A percentile compares a stretch with the other conserved stretches of the same genome.
phyloP scores from a whole-genome alignment of 768 basidiomycete genomes.

The Trametes meyenii region DNA sequence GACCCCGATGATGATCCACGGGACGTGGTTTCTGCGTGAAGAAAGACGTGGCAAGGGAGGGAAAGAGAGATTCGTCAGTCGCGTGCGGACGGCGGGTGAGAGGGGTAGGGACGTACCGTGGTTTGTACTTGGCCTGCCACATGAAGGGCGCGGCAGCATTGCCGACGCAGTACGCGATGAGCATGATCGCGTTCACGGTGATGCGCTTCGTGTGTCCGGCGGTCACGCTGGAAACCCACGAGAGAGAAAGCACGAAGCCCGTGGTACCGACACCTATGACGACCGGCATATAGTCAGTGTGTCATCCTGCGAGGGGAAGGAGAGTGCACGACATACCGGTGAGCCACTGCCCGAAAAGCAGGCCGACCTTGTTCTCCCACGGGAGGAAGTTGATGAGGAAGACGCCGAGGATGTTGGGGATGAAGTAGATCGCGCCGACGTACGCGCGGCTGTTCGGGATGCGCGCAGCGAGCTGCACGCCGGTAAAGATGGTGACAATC shows the following conservation, averaged over 20 bases:
- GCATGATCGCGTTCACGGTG: slow-evolving; percentile 71
- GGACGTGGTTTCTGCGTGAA: slow-evolving; percentile 60
- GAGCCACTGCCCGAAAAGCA: slow-evolving; percentile 59
- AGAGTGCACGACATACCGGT: slow-evolving; percentile 42
- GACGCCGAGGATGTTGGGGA: slow-evolving; percentile 67
- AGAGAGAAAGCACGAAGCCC: slow-evolving; percentile 60
- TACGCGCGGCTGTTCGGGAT: slow-evolving; percentile 64
- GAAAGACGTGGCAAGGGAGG: not conserved
- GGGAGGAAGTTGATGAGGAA: slow-evolving; percentile 67
- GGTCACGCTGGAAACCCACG: slow-evolving; percentile 68
- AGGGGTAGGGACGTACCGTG: slow-evolving; percentile 45
- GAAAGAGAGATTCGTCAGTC: not conserved
- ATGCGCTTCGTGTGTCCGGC: slow-evolving; percentile 76
- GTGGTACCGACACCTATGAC: slow-evolving; percentile 51
- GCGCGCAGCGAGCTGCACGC: slow-evolving; percentile 59
- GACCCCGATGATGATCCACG: slow-evolving; percentile 76
- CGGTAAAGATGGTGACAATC: slow-evolving; percentile 71
- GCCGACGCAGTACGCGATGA: slow-evolving; percentile 68
- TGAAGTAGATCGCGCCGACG: slow-evolving; percentile 58
- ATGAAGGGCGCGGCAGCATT: slow-evolving; percentile 77
- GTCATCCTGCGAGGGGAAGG: not conserved
- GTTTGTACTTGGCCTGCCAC: slow-evolving; percentile 72
- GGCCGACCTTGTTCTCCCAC: slow-evolving; percentile 64
- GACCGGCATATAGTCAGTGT: not conserved
- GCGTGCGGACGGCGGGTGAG: not conserved